Base-by-base conservation (phyloP, 352 stramenopile species). In the Phytophthora foliorum region DNA sequence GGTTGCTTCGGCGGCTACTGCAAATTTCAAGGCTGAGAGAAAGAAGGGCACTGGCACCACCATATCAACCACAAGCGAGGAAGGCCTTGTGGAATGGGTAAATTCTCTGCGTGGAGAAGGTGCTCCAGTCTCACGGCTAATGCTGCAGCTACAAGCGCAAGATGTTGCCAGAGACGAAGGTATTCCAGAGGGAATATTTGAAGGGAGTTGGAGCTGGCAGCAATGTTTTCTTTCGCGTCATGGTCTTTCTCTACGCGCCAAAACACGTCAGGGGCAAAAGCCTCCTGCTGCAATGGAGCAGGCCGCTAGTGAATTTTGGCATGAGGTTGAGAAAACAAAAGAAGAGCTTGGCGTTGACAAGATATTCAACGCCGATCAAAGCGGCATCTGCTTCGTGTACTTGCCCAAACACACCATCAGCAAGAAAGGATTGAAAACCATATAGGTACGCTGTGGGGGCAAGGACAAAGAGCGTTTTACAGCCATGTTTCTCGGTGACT, bases 331-430 rank as follows among this genome's bases (percentile, higher is more conserved):
- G 8, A 7, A 52, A 32, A 52, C 17, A 1, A 61, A 61, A 29
- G 2, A 10, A 14, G 39, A 51, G 25, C 38, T 42, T 44, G 53
- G 41, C 10, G 53, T 52, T 1, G 25, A 31, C 27, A 61, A 51
- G n/a, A 31, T 61, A 8, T 50, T 42, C 25, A 61, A 61, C 11
- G 36, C 41, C 6, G 39, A 61, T 17, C 39, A 61, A 58, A 61
- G 53, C 6, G 53, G 25, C 16, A 52, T 52, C n/a, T 52, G 53
- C 25, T 61, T 61, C 44, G 53, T 52, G 14, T 60, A 60, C n/a
- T 51, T 60, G 16, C 53, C 39, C 0, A 60, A 60, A 17, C 10
- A 39, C 25, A 51, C 39, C 0, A 24, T 60, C 24, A 49, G 39
- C 6, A 60, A 60, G n/a, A 51, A 50, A 31, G 38, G 53, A 17